Conservation (phyloP, 2,329 filamentous ascomycete genomes). For the Xylariaceae sp. region DNA sequence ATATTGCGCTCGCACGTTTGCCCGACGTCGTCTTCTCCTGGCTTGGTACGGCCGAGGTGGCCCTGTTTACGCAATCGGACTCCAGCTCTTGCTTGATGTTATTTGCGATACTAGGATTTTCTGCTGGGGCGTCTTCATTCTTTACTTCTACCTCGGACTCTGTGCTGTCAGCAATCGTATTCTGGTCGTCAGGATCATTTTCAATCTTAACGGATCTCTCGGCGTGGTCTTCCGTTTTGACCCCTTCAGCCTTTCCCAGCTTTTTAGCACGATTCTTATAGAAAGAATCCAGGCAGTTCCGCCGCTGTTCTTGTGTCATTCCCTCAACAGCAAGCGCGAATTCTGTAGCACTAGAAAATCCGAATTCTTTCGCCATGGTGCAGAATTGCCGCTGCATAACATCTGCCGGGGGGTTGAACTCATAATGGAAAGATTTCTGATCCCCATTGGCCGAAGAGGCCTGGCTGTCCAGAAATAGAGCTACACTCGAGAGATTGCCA, state of each 20-base stretch:
- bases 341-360: slow-evolving; percentile 69
- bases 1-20: slow-evolving; percentile 23
- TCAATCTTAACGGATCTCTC: slow-evolving; percentile 12
- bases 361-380: slow-evolving; percentile 77
- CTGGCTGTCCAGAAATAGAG: slow-evolving; percentile 55
- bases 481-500: slow-evolving; percentile 48
- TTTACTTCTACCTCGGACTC: neutral
- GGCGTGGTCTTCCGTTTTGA: slow-evolving; percentile 12
- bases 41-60: slow-evolving; percentile 9
- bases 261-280: slow-evolving; percentile 64
- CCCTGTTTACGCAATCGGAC: neutral
- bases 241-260: slow-evolving; percentile 35
- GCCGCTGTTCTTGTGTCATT: slow-evolving; percentile 79
- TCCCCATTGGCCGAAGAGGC: slow-evolving; percentile 30
- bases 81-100: slow-evolving; percentile 16
- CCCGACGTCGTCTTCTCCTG: slow-evolving; percentile 11
- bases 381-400: slow-evolving; percentile 83
- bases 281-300: slow-evolving; percentile 74
- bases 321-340: slow-evolving; percentile 89
- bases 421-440: slow-evolving; percentile 35
- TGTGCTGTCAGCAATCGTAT: neutral
- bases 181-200: neutral
- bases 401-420: slow-evolving; percentile 68
- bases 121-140: slow-evolving; percentile 8
- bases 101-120: slow-evolving; percentile 8